A percentile compares a stretch with the other conserved stretches of the same genome.
Conservation (phyloP, 176 grass and related monocot genomes). For the Aegilops sharonensis region DNA sequence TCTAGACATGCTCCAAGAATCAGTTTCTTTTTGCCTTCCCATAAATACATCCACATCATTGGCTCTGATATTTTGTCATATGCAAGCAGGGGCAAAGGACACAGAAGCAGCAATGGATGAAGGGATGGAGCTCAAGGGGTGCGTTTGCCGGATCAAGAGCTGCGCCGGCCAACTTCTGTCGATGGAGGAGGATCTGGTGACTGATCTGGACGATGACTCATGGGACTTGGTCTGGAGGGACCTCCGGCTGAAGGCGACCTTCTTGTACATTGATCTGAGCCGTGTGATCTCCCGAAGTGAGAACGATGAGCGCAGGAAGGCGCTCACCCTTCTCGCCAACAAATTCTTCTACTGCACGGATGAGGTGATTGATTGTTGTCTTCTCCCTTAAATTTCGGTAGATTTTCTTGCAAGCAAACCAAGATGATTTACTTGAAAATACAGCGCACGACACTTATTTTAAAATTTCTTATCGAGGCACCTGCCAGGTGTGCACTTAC, state of each 20-base stretch:
- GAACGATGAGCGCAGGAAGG: slow-evolving; percentile 46
- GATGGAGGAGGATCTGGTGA: slow-evolving; percentile 59
- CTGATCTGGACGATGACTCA: slow-evolving; percentile 43
- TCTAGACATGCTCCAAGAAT: slow-evolving; percentile 53
- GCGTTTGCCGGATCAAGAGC: slow-evolving; percentile 67
- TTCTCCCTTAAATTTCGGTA: background rate
- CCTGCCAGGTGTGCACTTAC: background rate
- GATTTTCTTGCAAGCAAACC: slow-evolving; percentile 22
- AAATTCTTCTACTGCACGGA: slow-evolving; percentile 69
- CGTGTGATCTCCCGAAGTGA: slow-evolving; percentile 48
- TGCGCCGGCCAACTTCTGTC: slow-evolving; percentile 52
- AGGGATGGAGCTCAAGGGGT: slow-evolving; percentile 57
- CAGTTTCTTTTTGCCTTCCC: slow-evolving; percentile 38
- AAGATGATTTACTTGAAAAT: background rate
- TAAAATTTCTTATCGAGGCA: background rate
- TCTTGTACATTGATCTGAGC: slow-evolving; percentile 80
- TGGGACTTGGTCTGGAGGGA: slow-evolving; percentile 67
- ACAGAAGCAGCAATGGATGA: slow-evolving; percentile 34
- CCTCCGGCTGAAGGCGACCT: slow-evolving; percentile 62
- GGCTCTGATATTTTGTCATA: slow-evolving; percentile 35
- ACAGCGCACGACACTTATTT: background rate
- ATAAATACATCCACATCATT: slow-evolving; percentile 50
- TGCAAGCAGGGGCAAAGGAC: slow-evolving; percentile 11
- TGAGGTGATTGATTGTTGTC: slow-evolving; percentile 45
- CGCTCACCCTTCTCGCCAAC: slow-evolving; percentile 60